Evolutionary conservation across 495 filamentous ascomycete species (phyloP), one percentile per base, ranked within the genome.

Genomic region (Talaromyces wortmannii): DNA sequence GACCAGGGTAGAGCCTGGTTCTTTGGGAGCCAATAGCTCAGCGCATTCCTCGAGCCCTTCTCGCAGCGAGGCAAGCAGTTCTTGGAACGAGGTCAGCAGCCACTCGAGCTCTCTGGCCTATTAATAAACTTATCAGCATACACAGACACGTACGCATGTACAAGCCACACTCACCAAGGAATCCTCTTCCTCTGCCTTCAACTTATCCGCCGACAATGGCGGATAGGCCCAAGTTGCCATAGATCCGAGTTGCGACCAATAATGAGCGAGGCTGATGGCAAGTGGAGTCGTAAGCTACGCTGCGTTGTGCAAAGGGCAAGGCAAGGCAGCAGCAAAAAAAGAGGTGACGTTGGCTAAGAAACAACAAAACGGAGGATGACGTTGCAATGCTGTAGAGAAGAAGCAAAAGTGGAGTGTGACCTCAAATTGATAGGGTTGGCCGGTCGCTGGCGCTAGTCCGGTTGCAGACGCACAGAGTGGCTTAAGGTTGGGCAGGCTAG

Each of bases 1-100:
- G 6, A 89, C 92, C 48, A 98, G 82, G 5, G 92, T 98, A 52
- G 84, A 89, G 11, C 88, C 88, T 2, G 86, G 85, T 59, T 95
- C 89, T 56, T 84, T 75, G 3, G 92, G 90, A 8, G 89, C 83
- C 33, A 98, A 81, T 7, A 97, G 81, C 23, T 83, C 80, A 48
- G 86, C 83, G 69, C 94, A 97, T 73, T 96, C 91, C 68, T 91
- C 83, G 13, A 98, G 83, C 48, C 92, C 91, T 63, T 83, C 80
- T 68, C 91, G 89, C 56, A 98, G 68, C 11, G 88, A 85, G 31
- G 74, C 73, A 33, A 97, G 79, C 15, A 87, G 90, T 48, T 89
- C 81, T 70, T 88, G 85, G 15, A 97, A 80, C 29, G 87, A 83
- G 42, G 78, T 70, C 51, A 97, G 78, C 6, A 97, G 87, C 95